Evolutionary conservation across 1,284 basidiomycete species (phyloP).

Genomic region (Trametes polyzona): DNA sequence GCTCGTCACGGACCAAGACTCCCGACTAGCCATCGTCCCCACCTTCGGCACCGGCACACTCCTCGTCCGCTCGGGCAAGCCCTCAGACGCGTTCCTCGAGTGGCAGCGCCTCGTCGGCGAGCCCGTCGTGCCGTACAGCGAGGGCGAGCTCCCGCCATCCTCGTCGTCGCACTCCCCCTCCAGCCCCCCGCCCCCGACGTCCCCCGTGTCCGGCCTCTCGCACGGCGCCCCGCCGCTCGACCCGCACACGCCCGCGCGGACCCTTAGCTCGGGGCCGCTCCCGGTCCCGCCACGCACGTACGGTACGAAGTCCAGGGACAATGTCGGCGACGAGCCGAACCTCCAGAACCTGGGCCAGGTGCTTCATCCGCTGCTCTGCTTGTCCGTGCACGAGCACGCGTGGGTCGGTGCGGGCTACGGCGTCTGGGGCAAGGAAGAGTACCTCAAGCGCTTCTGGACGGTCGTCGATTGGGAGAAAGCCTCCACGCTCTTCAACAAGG

Average conservation of each 20-base stretch:
- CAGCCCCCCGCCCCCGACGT: conserved; percentile 23
- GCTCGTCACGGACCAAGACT: conserved; percentile 76
- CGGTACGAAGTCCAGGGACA: not conserved
- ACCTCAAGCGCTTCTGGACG: conserved; percentile 89
- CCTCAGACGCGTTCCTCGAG: conserved; percentile 16
- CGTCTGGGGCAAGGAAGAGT: conserved; percentile 92
- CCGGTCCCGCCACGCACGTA: not conserved
- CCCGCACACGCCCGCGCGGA: conserved; percentile 33
- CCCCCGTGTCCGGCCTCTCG: conserved; percentile 39
- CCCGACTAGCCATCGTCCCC: conserved; percentile 73
- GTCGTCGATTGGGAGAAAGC: conserved; percentile 87
- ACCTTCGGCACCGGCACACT: conserved; percentile 93
- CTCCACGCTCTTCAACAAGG: conserved; percentile 37
- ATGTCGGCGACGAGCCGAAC: conserved; percentile 1
- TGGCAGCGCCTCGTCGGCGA: conserved; percentile 26
- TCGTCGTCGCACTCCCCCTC: not conserved
- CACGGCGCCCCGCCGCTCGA: conserved; percentile 27
- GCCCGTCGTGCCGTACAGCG: conserved; percentile 39
- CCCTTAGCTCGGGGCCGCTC: conserved; percentile 28
- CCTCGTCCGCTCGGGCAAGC: conserved; percentile 66
- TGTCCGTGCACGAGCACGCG: conserved; percentile 89
- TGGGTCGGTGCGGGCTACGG: conserved; percentile 92
- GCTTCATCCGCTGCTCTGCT: conserved; percentile 81
- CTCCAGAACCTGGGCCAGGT: conserved; percentile 48
- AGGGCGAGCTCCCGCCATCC: conserved; percentile 23